Percentiles rank a stretch among this genome's conserved stretches.
Evolutionary conservation across 768 basidiomycete species (phyloP).

Genomic region (Russula lepida): DNA sequence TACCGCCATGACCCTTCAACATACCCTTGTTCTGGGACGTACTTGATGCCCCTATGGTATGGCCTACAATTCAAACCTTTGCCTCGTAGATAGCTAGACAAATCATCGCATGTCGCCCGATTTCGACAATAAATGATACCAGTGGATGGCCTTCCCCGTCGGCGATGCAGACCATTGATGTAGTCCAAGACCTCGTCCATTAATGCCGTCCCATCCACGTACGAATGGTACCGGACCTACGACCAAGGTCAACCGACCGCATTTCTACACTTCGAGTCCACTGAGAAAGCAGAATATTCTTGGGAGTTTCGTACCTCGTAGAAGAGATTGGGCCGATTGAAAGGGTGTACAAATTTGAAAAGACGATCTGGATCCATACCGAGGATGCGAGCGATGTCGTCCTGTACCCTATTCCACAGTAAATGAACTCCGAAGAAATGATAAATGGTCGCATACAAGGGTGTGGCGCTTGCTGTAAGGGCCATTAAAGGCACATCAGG

Average conservation of each 20-base stretch:
- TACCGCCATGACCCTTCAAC: not conserved
- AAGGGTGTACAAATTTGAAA: conserved; percentile 63
- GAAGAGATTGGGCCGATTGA: conserved; percentile 71
- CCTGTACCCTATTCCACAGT: conserved; percentile 50
- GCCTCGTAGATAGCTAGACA: conserved; percentile 53
- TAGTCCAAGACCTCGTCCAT: conserved; percentile 63
- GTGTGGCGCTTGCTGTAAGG: conserved; percentile 75
- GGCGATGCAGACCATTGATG: conserved; percentile 51
- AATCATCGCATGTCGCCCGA: conserved; percentile 54
- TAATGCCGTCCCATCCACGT: conserved; percentile 41
- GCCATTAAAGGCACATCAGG: conserved; percentile 78
- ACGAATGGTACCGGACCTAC: conserved; percentile 56
- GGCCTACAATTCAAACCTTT: conserved; percentile 61
- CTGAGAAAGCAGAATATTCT: not conserved
- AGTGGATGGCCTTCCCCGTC: conserved; percentile 50
- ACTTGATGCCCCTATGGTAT: conserved; percentile 66
- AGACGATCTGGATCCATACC: conserved; percentile 49
- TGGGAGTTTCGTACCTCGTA: conserved; percentile 51
- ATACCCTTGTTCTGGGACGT: conserved; percentile 25
- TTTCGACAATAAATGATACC: conserved; percentile 78
- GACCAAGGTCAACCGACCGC: not conserved
- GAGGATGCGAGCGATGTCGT: conserved; percentile 62
- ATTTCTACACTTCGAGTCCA: not conserved
- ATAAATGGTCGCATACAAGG: conserved; percentile 36
- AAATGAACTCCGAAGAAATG: conserved; percentile 2